Percentiles rank a stretch among this genome's conserved stretches.
Conservation (phyloP, 2,329 filamentous ascomycete species). For the Claviceps africana region DNA sequence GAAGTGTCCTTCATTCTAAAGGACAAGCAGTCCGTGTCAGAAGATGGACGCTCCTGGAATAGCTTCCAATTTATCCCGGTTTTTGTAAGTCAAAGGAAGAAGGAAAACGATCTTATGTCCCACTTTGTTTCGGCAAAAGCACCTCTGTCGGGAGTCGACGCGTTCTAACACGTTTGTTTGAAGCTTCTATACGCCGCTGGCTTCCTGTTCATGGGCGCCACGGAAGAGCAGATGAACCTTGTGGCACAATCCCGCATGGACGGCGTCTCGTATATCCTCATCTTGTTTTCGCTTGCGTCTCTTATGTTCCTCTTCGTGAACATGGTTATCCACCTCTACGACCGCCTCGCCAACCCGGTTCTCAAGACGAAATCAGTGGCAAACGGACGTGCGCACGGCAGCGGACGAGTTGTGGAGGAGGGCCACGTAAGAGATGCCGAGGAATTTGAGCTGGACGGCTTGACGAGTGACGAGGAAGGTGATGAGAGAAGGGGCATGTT, state of each 20-base stretch:
- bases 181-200: constrained; percentile 83
- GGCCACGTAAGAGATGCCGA: constrained; percentile 63
- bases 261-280: constrained; percentile 82
- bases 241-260: constrained; percentile 62
- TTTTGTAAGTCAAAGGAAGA: too few species aligned
- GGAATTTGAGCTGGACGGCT: constrained; percentile 82
- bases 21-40: constrained; percentile 51
- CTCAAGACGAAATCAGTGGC: constrained; percentile 21
- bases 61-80: constrained; percentile 41
- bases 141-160: background rate
- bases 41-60: constrained; percentile 56
- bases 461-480: constrained; percentile 82
- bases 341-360: constrained; percentile 36
- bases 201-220: constrained; percentile 95
- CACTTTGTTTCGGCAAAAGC: background rate
- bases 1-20: constrained; percentile 80
- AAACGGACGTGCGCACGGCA: constrained; percentile 21
- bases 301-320: constrained; percentile 83
- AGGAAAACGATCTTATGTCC: too few species aligned
- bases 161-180: background rate
- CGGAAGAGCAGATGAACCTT: constrained; percentile 85
- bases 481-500: constrained; percentile 30
- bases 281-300: constrained; percentile 82
- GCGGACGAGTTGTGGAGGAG: constrained; percentile 29
- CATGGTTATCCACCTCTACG: constrained; percentile 74